Base-by-base conservation (phyloP, 345 rosid species). In the Pugionium dolabratum region DNA sequence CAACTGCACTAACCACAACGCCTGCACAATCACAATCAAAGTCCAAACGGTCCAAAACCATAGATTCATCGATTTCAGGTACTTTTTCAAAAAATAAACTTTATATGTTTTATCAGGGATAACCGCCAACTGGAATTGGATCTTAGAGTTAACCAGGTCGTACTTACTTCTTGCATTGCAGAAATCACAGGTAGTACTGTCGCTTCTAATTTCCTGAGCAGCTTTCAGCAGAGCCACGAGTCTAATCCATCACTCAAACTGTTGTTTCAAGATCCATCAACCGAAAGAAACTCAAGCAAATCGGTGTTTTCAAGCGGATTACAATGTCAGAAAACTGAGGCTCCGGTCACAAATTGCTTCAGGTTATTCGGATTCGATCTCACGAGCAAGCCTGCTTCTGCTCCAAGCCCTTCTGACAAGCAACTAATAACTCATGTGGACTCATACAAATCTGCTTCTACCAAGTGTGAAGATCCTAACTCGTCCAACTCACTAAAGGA, bases 361-460 rank as follows among this genome's bases (percentile, higher is more conserved):
- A 76, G 93, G 49, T 70, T 87, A 75, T 87, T 87, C 74, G 93
- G 93, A 64, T 66, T 85, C 29, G 82, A 83, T 75, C 77, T 87
- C 62, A 80, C 56, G 59, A 72, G 71, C 64, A 73, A 56, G 58
- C 54, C 68, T 69, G 53, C 69, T 65, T 42, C 62, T 27, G 64
- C 50, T 46, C 48, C 59, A 47, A 26, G 35, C 54, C 46, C 71
- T 60, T 49, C 53, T 26, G 81, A 73, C 33, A 81, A 75, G 39
- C 72, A 73, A 31, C 7, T 57, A 11, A 30, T 65, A 29, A 59
- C 18, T 18, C 18, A 52, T 42, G 26, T 66, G 30, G 56, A 59
- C 30, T 63, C 66, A 33, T 61, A 53, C 51, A 66, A 56, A 59
- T 59, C 66, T 70, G 72, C 72, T 64, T 50, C 66, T 50, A 70